These are phyloP conservation scores for Penicillium sp. DNA, from an alignment of 2,329 filamentous ascomycete species.

Conservation along the genomic window DNA sequence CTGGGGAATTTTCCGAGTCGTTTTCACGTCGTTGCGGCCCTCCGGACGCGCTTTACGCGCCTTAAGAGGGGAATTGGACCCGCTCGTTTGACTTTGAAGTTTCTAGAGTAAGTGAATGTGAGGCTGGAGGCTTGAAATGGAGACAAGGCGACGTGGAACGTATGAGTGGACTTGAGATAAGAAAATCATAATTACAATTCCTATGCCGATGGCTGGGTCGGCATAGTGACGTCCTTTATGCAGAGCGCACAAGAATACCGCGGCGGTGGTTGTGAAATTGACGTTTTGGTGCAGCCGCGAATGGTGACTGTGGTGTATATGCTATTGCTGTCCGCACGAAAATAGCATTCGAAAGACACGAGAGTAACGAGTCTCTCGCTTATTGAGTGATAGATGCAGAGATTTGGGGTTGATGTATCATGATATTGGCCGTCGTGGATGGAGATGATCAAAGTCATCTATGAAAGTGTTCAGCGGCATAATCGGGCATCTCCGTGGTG, in stretches of 20 bases:
- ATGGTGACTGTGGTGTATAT: slow-evolving; percentile 29
- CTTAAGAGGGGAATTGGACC: slow-evolving; percentile 61
- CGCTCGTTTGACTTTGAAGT: slow-evolving; percentile 18
- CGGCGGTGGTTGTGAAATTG: slow-evolving; percentile 65
- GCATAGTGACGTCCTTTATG: slow-evolving; percentile 62
- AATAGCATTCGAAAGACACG: neutral
- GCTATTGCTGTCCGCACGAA: slow-evolving; percentile 1
- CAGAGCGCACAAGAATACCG: slow-evolving; percentile 63
- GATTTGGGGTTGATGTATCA: neutral
- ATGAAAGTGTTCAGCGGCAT: neutral
- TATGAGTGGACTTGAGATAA: slow-evolving; percentile 55
- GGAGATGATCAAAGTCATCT: slow-evolving; percentile 2
- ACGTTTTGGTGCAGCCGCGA: slow-evolving; percentile 68
- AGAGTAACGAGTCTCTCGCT: neutral
- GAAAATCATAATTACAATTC: slow-evolving; percentile 16
- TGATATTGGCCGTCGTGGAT: neutral
- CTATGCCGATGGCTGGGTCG: slow-evolving; percentile 55
- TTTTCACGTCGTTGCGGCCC: slow-evolving; percentile 62
- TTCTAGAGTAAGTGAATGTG: no score
- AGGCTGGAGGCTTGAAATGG: neutral
- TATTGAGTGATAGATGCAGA: neutral
- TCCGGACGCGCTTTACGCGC: slow-evolving; percentile 55
- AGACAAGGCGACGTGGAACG: neutral
- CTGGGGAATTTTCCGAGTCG: slow-evolving; percentile 67
- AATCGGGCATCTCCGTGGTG: neutral